Evolutionary conservation across 805 yeast genomes (phyloP).

Genomic region (Saturnispora bothae): DNA sequence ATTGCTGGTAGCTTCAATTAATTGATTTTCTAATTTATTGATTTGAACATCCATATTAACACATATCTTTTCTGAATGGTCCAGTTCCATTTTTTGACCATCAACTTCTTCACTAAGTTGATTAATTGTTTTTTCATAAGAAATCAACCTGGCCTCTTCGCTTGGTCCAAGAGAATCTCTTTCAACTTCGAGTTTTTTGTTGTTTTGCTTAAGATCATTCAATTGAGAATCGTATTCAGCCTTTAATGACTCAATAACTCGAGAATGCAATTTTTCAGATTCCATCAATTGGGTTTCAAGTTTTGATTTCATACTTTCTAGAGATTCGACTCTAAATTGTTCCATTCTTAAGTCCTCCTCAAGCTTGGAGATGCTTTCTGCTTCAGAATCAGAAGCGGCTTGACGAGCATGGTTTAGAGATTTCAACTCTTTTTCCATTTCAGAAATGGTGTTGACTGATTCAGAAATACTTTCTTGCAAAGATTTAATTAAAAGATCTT

Average conservation of each 20-base stretch:
- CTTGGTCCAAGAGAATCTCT: too few species aligned
- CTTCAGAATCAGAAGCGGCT: background rate
- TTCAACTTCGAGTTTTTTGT: background rate
- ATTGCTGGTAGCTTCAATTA: background rate
- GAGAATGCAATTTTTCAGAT: background rate
- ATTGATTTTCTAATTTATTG: background rate
- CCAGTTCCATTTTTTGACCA: background rate
- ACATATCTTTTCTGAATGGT: background rate
- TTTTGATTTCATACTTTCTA: constrained; percentile 6
- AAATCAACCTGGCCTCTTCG: constrained; percentile 2
- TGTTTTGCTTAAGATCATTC: background rate
- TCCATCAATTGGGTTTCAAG: constrained; percentile 6
- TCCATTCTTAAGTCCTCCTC: constrained; percentile 8
- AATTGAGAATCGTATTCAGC: background rate
- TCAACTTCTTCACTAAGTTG: constrained; percentile 7
- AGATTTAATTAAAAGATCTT: background rate
- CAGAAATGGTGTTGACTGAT: background rate
- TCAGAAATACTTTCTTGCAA: background rate
- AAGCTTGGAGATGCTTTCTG: constrained; percentile 2
- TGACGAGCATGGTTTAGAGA: background rate
- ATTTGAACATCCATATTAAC: background rate
- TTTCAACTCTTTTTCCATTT: background rate
- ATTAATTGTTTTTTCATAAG: constrained; percentile 6
- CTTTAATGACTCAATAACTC: background rate
- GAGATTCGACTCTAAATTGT: constrained; percentile 7